Base-by-base conservation (phyloP, 495 filamentous ascomycete species). In the Lasiosphaeria ovina region DNA sequence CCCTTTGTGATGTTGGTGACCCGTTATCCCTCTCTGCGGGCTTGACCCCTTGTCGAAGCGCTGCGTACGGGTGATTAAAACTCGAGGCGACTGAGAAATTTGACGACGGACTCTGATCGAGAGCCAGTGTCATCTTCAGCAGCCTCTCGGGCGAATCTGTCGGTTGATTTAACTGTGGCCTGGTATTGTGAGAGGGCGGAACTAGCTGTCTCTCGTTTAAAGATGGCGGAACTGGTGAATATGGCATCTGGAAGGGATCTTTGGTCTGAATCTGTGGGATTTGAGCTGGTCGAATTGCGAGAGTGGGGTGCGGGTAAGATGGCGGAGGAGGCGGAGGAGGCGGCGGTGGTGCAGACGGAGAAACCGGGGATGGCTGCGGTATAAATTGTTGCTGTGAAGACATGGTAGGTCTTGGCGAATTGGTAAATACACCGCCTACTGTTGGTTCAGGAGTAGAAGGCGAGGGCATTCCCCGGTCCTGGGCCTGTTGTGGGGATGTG, bases 81-180 rank as follows among this genome's bases (percentile, higher is more conserved):
- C 49, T 67, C 4, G 73, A 72, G 2, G 54, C 57, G 6, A 61
- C 61, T 35, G 70, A 74, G 35, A 61, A 58, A 35, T 66, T 54
- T 17, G 67, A 66, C 1, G 64, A 56, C 0, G 72, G 72, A 50
- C 71, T 75, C 33, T 67, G 62, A 3, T 69, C 67, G 4, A 58
- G 16, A 32, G 14, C 58, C 36, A 55, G 51, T 1, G 60, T 42
- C 40, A 55, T 66, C 57, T 58, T 67, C 34, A 65, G 24, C 24
- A 24, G 2, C 40, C 57, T 51, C 17, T 69, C 69, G 6, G 62
- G 64, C 10, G 64, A 65, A n/a, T 58, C 64, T 4, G 62, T 51
- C 3, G 35, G 17, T 50, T 66, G 62, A 9, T 61, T 55, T 3
- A 53, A 54, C 1, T 57, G 57, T 11, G 57, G 34, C 6, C 55